Base-by-base conservation (phyloP, 805 yeast species). In the Zygosaccharomyces siamensis region DNA sequence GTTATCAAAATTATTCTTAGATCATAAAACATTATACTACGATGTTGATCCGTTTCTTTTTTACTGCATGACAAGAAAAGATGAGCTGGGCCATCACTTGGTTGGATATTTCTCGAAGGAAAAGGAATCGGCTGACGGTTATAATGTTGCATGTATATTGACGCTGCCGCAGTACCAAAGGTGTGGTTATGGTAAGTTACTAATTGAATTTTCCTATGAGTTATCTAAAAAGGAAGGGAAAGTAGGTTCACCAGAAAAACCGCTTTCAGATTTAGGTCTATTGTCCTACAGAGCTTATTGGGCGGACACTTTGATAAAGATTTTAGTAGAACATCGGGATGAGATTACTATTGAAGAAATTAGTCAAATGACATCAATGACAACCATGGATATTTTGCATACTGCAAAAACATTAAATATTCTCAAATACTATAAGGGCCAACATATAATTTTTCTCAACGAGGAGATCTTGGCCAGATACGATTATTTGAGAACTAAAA, bases 11-110 rank as follows among this genome's bases (percentile, higher is more conserved):
- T 71, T 93, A 47, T 93, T 93, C 61, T 72, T 93, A 61, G 99
- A 93, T 70, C 99, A 93, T 73, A 93, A 93, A 65, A 89, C 99
- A 0, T 75, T 93, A 32, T 93, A 93, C 69, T 93, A 93, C 66
- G 99, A 93, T 66, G 99, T 93, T 42, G 99, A 93, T 66, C 99
- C 99, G 3, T 93, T 93, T 58, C 71, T 93, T 59, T 93, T 93
- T 64, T 93, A 93, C 66, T 86, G 96, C 61, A 93, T 93, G 99
- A 89, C 97, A 0, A 77, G 81, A 50, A 76, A 88, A 51, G 96
- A 92, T 59, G 89, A 85, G 51, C 77, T 80, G 52, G 99, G 99
- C 2, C 98, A 92, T 66, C 98, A 93, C 69, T 72, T 93, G 41
- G 97, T 93, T 5, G 99, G 99, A 0, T 93, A 86, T 64, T 93